Conservation (phyloP, 2,329 filamentous ascomycete species). For the Raffaelea albimanens region DNA sequence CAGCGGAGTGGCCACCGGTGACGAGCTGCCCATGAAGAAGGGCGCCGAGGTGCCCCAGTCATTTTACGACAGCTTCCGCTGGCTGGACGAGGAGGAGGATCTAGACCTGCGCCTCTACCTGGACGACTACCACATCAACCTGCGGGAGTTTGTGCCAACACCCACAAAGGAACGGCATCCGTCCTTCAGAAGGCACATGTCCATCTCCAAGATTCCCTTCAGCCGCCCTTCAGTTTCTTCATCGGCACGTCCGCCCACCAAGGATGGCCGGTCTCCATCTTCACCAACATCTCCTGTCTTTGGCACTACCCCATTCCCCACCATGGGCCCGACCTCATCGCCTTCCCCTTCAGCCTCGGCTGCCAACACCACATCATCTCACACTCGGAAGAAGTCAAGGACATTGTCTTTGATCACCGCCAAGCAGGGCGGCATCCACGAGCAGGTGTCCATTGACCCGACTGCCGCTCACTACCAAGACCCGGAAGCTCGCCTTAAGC, state of each 20-base stretch:
- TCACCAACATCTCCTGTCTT: not conserved
- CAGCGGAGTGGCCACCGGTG: not conserved
- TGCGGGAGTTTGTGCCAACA: slow-evolving; percentile 37
- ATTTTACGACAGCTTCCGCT: slow-evolving; percentile 59
- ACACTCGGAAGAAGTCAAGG: slow-evolving; percentile 41
- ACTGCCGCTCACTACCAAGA: slow-evolving; percentile 80
- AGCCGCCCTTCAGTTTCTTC: slow-evolving; percentile 42
- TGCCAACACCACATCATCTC: slow-evolving; percentile 18
- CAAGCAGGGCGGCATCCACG: slow-evolving; percentile 33
- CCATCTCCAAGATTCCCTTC: slow-evolving; percentile 58
- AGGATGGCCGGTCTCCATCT: slow-evolving; percentile 22
- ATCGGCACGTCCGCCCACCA: slow-evolving; percentile 36
- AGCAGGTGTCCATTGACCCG: slow-evolving; percentile 52
- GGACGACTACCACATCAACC: slow-evolving; percentile 60
- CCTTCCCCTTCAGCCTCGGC: slow-evolving; percentile 15
- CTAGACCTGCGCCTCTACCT: slow-evolving; percentile 58
- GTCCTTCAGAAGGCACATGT: slow-evolving; percentile 62
- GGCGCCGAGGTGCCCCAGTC: slow-evolving; percentile 33
- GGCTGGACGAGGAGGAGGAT: slow-evolving; percentile 64
- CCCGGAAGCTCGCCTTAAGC: slow-evolving; percentile 75
- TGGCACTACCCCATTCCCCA: slow-evolving; percentile 15
- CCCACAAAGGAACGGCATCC: slow-evolving; percentile 39
- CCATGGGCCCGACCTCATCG: slow-evolving; percentile 2
- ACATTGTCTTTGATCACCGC: slow-evolving; percentile 45
- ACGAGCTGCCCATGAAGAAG: not conserved